Evolutionary conservation across 1,284 basidiomycete genomes (phyloP).

Genomic region (Cryptococcus sp.): DNA sequence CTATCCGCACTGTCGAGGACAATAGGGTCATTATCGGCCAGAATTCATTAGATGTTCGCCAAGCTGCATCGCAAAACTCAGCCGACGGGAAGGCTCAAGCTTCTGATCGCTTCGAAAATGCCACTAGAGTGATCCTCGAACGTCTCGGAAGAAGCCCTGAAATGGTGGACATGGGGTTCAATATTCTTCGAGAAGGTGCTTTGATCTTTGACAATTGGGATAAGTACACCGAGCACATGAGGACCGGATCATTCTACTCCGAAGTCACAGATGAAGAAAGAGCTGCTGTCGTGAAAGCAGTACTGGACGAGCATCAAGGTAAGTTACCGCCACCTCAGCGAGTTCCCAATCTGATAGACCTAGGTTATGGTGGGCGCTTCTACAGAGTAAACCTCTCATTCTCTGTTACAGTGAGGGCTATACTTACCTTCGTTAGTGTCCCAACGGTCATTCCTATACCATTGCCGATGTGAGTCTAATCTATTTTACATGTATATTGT

Average conservation of each 20-base stretch:
- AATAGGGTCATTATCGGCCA: neutral
- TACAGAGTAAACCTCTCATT: slow-evolving; percentile 19
- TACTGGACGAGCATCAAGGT: neutral
- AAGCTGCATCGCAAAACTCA: neutral
- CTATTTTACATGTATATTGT: neutral
- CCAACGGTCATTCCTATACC: slow-evolving; percentile 54
- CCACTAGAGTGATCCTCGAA: neutral
- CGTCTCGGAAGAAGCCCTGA: neutral
- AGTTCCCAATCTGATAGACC: neutral
- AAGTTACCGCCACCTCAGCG: neutral
- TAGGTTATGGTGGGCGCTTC: slow-evolving; percentile 22
- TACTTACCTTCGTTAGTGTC: slow-evolving; percentile 42
- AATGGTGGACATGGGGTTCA: neutral
- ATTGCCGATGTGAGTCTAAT: slow-evolving; percentile 50
- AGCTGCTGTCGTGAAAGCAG: slow-evolving; percentile 51
- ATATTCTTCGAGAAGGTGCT: neutral
- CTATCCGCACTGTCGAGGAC: neutral
- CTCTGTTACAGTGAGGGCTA: slow-evolving; percentile 47
- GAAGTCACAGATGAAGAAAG: slow-evolving; percentile 54
- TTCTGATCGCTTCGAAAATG: neutral
- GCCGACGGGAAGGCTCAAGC: neutral
- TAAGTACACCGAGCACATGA: slow-evolving; percentile 32
- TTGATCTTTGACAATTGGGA: neutral
- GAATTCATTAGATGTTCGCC: neutral
- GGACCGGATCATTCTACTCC: slow-evolving; percentile 46